A percentile compares a stretch with the other conserved stretches of the same genome.
Conservation (phyloP, 257 asterid genomes). For the Ligustrum vulgare region DNA sequence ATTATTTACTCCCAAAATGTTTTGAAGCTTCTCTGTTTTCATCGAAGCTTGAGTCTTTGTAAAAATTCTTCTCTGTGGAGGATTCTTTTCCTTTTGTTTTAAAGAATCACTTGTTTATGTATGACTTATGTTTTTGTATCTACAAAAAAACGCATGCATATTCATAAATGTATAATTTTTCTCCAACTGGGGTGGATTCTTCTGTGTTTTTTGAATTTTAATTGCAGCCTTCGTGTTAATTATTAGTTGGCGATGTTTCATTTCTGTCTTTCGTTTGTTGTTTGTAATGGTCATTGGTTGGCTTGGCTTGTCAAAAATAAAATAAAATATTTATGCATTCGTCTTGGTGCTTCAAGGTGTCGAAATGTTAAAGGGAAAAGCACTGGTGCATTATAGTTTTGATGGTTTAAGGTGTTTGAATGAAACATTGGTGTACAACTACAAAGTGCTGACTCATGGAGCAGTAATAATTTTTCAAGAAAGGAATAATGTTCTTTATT, state of each 20-base stretch:
- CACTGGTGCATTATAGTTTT: background rate
- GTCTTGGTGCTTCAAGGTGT: no score
- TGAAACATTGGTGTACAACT: background rate
- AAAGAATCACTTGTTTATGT: slow-evolving; percentile 7
- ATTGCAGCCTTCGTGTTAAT: background rate
- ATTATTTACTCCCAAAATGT: background rate
- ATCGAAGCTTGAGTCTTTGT: background rate
- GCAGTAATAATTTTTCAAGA: background rate
- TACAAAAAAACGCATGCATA: background rate
- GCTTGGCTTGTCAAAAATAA: background rate
- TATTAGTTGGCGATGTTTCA: background rate
- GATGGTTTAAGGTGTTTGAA: background rate
- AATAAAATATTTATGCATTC: no score
- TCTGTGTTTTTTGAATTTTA: background rate
- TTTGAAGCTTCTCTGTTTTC: slow-evolving; percentile 4
- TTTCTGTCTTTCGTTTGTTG: background rate
- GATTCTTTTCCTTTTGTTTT: background rate
- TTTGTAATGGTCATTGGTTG: background rate
- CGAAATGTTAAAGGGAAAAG: background rate
- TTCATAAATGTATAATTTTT: background rate
- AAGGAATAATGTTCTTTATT: background rate
- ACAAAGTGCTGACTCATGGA: background rate
- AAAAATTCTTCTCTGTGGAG: no score
- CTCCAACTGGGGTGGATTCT: background rate
- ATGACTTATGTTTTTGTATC: background rate